phyloP scores from a whole-genome alignment of 2,329 filamentous ascomycete species.

The Paecilomyces formosus region DNA sequence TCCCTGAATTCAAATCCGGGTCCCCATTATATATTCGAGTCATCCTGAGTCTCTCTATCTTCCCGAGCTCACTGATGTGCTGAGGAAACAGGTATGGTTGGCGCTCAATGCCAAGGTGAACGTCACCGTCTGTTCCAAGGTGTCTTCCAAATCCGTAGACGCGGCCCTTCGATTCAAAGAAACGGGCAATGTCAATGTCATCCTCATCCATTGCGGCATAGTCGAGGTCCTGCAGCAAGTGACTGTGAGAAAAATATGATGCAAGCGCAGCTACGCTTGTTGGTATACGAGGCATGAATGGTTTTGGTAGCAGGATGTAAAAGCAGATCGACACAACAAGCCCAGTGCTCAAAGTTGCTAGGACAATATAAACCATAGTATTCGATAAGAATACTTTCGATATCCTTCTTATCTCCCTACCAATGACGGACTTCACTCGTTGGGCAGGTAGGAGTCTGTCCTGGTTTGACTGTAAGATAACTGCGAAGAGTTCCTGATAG shows the following conservation, averaged over 20 bases:
- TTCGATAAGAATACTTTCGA: constrained; percentile 43
- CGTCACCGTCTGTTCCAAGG: constrained; percentile 39
- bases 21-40: not conserved
- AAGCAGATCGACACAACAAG: constrained; percentile 35
- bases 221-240: constrained; percentile 31
- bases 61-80: not conserved
- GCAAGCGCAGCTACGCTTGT: constrained; percentile 44
- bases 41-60: not conserved
- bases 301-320: constrained; percentile 35
- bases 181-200: not conserved
- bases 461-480: constrained; percentile 37
- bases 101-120: constrained; percentile 47
- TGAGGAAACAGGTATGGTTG: constrained; percentile 32
- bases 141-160: constrained; percentile 46
- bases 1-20: not conserved
- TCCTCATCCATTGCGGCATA: not conserved
- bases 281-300: constrained; percentile 46
- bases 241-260: constrained; percentile 42
- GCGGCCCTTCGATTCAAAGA: constrained; percentile 3
- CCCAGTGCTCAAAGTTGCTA: constrained; percentile 39
- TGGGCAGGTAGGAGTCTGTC: constrained; percentile 26
- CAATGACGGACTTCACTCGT: not conserved
- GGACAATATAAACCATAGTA: constrained; percentile 39
- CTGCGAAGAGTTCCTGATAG: constrained; percentile 36
- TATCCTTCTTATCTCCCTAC: not conserved